These are phyloP conservation scores for Cardamine chenopodiifolia DNA, from an alignment of 345 rosid species.

Conservation along the genomic window DNA sequence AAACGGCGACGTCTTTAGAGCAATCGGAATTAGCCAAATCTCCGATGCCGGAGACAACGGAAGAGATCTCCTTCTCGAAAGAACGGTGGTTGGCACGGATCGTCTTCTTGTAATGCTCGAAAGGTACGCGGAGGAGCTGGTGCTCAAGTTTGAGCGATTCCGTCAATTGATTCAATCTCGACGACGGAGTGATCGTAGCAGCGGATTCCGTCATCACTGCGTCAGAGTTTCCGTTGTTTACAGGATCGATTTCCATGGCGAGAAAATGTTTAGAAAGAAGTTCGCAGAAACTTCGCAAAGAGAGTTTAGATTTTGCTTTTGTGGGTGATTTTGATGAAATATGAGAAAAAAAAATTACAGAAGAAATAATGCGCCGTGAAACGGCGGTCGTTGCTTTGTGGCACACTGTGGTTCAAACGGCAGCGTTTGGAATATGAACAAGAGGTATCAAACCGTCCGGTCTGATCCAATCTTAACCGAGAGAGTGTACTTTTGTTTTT, in stretches of 20 bases:
- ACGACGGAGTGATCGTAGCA: constrained; percentile 43
- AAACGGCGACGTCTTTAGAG: constrained; percentile 69
- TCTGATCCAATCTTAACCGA: not conserved
- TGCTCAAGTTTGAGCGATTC: constrained; percentile 91
- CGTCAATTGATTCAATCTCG: constrained; percentile 62
- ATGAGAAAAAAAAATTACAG: not conserved
- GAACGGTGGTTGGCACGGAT: constrained; percentile 82
- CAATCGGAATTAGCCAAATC: constrained; percentile 62
- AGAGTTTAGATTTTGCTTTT: constrained; percentile 28
- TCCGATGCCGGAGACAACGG: constrained; percentile 64
- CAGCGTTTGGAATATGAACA: not conserved
- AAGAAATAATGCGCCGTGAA: not conserved
- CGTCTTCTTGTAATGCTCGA: constrained; percentile 94
- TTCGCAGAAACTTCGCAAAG: constrained; percentile 12
- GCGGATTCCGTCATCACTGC: constrained; percentile 40
- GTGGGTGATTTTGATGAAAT: constrained; percentile 23
- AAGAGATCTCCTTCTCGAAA: constrained; percentile 77
- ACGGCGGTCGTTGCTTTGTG: constrained; percentile 7
- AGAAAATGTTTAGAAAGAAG: not conserved
- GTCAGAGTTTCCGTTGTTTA: constrained; percentile 51
- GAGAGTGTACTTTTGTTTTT: not conserved
- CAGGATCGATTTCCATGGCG: constrained; percentile 55
- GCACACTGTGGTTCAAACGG: not conserved
- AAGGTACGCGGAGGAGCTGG: constrained; percentile 90
- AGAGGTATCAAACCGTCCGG: constrained; percentile 4